Conservation (phyloP, 352 stramenopile species). For the Pythium rishiriense region DNA sequence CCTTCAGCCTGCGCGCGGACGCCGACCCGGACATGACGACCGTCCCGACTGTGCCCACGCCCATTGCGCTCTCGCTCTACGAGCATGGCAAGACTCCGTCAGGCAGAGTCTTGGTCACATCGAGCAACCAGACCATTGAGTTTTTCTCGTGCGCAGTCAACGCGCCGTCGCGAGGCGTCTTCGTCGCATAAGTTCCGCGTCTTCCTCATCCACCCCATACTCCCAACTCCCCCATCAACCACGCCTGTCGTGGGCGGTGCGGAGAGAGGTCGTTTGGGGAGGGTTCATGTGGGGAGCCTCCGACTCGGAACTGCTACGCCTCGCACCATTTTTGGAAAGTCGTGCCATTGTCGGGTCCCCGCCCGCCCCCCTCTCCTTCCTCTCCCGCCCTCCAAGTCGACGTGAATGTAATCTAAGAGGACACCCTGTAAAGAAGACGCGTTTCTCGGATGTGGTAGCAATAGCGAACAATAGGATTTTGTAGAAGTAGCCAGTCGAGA, state of each 20-base stretch:
- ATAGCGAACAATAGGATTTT: slow-evolving; percentile 33
- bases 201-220: background rate
- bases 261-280: background rate
- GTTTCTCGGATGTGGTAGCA: slow-evolving; percentile 27
- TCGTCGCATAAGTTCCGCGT: slow-evolving; percentile 47
- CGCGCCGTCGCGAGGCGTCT: slow-evolving; percentile 62
- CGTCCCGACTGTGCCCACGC: slow-evolving; percentile 72
- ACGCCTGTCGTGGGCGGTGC: background rate
- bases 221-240: background rate
- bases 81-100: slow-evolving; percentile 79
- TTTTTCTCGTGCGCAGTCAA: slow-evolving; percentile 86
- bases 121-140: slow-evolving; percentile 83
- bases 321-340: slow-evolving; percentile 13
- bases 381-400: slow-evolving; percentile 1
- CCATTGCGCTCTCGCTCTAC: slow-evolving; percentile 68
- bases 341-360: slow-evolving; percentile 1
- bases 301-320: background rate
- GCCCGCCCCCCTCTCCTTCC: background rate
- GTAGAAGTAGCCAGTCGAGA: slow-evolving; percentile 25
- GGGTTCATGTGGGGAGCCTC: background rate
- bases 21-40: slow-evolving; percentile 74
- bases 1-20: slow-evolving; percentile 16
- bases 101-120: slow-evolving; percentile 71
- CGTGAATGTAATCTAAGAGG: slow-evolving; percentile 29
- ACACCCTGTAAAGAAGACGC: slow-evolving; percentile 27